phyloP scores from a whole-genome alignment of 139 green algal genomes.

The Tetratostichococcus sp. region DNA sequence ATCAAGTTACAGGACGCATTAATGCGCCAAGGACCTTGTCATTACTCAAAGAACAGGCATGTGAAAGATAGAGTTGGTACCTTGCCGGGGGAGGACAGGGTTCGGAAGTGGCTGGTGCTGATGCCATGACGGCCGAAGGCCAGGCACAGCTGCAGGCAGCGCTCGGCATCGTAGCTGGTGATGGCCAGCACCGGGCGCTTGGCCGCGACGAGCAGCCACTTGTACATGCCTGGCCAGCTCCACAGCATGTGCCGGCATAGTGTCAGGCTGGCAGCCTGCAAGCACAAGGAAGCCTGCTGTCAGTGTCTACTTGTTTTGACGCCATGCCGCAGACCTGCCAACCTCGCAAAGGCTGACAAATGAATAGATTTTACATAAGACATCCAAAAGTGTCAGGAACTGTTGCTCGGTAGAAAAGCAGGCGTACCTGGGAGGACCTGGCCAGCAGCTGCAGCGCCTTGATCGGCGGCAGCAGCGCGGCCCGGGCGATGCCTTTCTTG shows the following conservation, averaged over 20 bases:
- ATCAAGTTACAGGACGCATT: no score
- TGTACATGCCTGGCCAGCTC: conserved; percentile 1
- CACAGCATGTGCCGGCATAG: conserved; percentile 9
- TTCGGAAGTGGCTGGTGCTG: conserved; percentile 2
- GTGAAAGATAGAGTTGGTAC: no score
- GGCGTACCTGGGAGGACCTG: not conserved
- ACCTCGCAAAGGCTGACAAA: no score
- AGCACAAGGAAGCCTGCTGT: no score
- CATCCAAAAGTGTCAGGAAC: no score
- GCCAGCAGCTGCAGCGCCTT: conserved; percentile 1
- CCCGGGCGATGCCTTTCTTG: not conserved
- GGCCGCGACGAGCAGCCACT: conserved; percentile 3
- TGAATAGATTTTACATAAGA: no score
- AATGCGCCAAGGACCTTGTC: no score
- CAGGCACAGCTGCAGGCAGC: not conserved
- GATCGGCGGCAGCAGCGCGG: not conserved
- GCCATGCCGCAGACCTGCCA: no score
- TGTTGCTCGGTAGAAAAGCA: no score
- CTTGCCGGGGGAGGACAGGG: no score
- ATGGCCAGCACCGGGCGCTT: not conserved
- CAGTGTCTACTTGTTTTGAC: no score
- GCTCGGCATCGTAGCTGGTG: not conserved
- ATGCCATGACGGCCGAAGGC: conserved; percentile 9
- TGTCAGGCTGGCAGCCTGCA: not conserved
- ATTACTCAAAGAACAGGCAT: no score